These are phyloP conservation scores for Selaginella moellendorffii DNA, from an alignment of 75 land plant species.

Conservation along the genomic window DNA sequence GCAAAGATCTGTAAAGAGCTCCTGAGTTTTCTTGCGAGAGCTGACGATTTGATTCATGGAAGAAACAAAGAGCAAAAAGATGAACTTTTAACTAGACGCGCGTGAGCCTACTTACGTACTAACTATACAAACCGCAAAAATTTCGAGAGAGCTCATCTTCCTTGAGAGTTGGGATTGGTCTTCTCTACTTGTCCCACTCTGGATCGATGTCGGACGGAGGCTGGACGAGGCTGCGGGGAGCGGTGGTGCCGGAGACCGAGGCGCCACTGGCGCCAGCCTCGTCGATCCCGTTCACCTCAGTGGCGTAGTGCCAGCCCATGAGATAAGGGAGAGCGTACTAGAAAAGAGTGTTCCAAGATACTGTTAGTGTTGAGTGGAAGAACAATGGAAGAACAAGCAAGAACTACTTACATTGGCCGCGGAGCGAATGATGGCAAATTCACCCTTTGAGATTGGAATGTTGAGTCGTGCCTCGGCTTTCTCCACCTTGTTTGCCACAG, in stretches of 20 bases:
- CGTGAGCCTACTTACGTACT: no score
- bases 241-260: neutral
- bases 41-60: no score
- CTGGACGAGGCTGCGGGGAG: neutral
- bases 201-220: conserved; percentile 1
- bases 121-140: no score
- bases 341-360: neutral
- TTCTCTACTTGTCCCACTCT: no score
- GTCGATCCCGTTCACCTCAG: neutral
- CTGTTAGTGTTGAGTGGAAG: no score
- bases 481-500: neutral
- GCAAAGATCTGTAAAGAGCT: no score
- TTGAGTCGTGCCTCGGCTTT: conserved; percentile 30
- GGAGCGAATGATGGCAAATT: conserved; percentile 12
- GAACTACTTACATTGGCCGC: neutral
- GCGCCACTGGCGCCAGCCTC: neutral
- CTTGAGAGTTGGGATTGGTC: no score
- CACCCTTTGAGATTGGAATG: conserved; percentile 50
- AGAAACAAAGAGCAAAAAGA: no score
- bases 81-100: no score
- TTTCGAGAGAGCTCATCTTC: no score
- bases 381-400: neutral
- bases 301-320: neutral
- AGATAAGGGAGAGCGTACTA: neutral
- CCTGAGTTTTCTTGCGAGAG: no score